A percentile compares a stretch with the other conserved stretches of the same genome.
These are phyloP conservation scores for Blumeriella jaapii DNA, from an alignment of 2,329 filamentous ascomycete genomes.

Conservation along the genomic window DNA sequence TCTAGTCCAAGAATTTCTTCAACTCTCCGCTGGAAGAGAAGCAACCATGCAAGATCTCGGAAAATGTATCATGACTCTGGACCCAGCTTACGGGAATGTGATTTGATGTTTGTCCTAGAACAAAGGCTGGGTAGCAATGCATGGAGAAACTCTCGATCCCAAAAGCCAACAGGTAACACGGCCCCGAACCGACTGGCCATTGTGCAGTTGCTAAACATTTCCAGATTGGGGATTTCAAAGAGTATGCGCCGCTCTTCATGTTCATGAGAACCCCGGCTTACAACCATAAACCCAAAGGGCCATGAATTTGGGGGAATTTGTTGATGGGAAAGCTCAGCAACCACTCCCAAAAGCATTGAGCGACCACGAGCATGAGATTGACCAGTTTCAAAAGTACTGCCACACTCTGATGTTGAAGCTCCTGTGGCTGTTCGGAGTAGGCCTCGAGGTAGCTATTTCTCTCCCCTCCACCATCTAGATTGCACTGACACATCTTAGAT, in stretches of 20 bases:
- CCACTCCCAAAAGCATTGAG: slow-evolving; percentile 57
- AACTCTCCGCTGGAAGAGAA: slow-evolving; percentile 60
- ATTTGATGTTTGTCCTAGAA: slow-evolving; percentile 42
- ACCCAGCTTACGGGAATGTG: too few relatives aligned
- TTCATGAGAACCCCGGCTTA: slow-evolving; percentile 2
- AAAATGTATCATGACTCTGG: slow-evolving; percentile 35
- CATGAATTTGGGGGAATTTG: slow-evolving; percentile 83
- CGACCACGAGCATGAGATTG: slow-evolving; percentile 47
- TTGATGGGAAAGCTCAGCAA: slow-evolving; percentile 56
- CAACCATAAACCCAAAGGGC: slow-evolving; percentile 48
- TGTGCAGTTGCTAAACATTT: slow-evolving; percentile 12
- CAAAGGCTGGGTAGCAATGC: slow-evolving; percentile 79
- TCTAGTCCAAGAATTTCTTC: slow-evolving; percentile 63
- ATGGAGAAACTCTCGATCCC: slow-evolving; percentile 79
- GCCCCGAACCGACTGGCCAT: slow-evolving; percentile 8
- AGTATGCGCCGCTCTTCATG: slow-evolving; percentile 39
- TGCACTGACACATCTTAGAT: slow-evolving; percentile 13
- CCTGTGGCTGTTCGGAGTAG: slow-evolving; percentile 65
- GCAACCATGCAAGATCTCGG: slow-evolving; percentile 59
- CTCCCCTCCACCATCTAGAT: background rate
- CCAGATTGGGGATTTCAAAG: slow-evolving; percentile 76
- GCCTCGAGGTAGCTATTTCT: slow-evolving; percentile 44
- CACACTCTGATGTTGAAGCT: slow-evolving; percentile 61
- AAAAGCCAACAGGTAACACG: slow-evolving; percentile 64
- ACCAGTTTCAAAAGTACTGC: slow-evolving; percentile 58